Evolutionary conservation across 2,329 filamentous ascomycete species (phyloP).

Genomic region (Biscogniauxia marginata): DNA sequence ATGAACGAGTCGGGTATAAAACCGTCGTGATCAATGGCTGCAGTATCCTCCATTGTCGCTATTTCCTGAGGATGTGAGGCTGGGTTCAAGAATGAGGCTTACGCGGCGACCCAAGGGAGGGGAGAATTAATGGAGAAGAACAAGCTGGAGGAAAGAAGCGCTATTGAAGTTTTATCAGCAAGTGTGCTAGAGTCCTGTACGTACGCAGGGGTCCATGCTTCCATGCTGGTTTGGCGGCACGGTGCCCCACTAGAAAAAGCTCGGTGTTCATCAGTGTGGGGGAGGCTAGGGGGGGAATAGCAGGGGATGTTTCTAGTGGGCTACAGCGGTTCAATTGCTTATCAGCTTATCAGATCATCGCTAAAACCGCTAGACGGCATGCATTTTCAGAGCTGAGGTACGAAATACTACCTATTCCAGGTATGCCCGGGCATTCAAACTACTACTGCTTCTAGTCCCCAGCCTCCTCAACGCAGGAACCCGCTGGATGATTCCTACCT

Average conservation of each 20-base stretch:
- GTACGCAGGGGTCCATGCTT: too few relatives aligned
- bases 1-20: neutral
- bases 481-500: conserved; percentile 2
- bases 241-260: neutral
- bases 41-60: neutral
- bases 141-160: neutral
- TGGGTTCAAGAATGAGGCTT: too few relatives aligned
- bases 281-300: neutral
- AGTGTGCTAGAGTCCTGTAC: too few relatives aligned
- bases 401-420: too few relatives aligned
- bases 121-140: neutral
- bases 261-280: neutral
- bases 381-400: too few relatives aligned
- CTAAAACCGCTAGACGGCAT: too few relatives aligned
- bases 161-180: neutral
- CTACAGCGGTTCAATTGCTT: neutral
- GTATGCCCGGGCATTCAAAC: neutral
- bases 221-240: too few relatives aligned
- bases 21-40: neutral
- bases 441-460: neutral
- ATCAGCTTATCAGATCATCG: neutral
- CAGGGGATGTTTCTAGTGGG: neutral
- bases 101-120: neutral
- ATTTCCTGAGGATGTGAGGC: too few relatives aligned
- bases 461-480: neutral